Evolutionary conservation across 495 filamentous ascomycete species (phyloP), one percentile per base, ranked within the genome.

Genomic region (Penicillium canescens): DNA sequence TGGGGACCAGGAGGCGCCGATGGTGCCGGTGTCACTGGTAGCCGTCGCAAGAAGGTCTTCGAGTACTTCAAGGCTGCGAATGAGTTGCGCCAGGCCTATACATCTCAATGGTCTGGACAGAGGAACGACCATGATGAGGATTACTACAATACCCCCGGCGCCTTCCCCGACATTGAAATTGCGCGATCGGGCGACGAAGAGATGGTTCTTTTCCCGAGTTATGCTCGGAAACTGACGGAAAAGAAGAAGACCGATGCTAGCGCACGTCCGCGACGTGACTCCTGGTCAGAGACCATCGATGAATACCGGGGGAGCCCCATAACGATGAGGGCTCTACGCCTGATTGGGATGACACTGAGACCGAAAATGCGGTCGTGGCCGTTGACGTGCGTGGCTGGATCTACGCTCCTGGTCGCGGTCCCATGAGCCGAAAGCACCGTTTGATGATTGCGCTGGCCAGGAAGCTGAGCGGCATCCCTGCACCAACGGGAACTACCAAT

Each of bases 331-430:
- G 46, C 5, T 14, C 28, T 34, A 52, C 46, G 79, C 69, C 81
- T 26, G 81, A 89, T 60, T 92, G 86, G 86, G 65, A 87, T 14
- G 77, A 79, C 50, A 72, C 82, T 26, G 86, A 91, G 64, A 84
- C 90, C 39, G 87, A 90, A 50, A 86, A 87, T 62, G 88, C 91
- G 11, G 73, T 96, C 13, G 90, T 96, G 3, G 91, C 70, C 14
- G 91, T 97, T 3, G 93, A 99, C 68, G 88, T 98, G 13, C 82
- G 92, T 48, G 94, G 94, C 18, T 99, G 95, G 94, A 80, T 97
- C 41, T 96, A 93, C 62, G 78, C 85, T 52, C 94, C 94, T 14
- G 88, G 90, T 57, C 81, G 79, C 62, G 91, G 91, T 0, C 91
- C 89, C n/a, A 86, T 96, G 84, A 91, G 82, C 34, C 78, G 92